Evolutionary conservation across 495 filamentous ascomycete species (phyloP).

Genomic region (Thozetella sp.): DNA sequence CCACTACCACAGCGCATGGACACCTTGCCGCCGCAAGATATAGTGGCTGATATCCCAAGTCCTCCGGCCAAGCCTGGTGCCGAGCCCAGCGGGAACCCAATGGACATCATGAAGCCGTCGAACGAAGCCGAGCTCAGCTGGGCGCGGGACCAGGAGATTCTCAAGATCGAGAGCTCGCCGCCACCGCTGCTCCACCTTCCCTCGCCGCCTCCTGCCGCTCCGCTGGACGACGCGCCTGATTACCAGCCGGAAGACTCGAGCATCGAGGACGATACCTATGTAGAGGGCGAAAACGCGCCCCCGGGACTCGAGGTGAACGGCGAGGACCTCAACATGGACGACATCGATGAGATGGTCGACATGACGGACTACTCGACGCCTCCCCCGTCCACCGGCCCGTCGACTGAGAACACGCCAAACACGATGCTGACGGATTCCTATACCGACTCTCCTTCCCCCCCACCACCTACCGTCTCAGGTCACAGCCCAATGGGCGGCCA

Average conservation of each 20-base stretch:
- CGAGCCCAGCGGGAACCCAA: constrained; percentile 33
- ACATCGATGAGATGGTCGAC: constrained; percentile 11
- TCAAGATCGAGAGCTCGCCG: constrained; percentile 38
- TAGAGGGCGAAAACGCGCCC: constrained; percentile 10
- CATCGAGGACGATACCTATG: constrained; percentile 21
- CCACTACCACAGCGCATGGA: constrained; percentile 20
- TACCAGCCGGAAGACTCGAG: constrained; percentile 7
- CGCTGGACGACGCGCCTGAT: constrained; percentile 9
- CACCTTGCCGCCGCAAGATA: constrained; percentile 25
- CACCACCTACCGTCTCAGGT: constrained; percentile 7
- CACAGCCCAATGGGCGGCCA: constrained; percentile 10
- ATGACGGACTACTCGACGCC: constrained; percentile 38
- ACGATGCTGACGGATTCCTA: constrained; percentile 35
- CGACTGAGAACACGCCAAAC: constrained; percentile 40
- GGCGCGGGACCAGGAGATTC: constrained; percentile 35
- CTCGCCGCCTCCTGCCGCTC: constrained; percentile 2
- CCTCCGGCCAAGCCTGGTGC: constrained; percentile 12
- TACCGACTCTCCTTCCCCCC: constrained; percentile 36
- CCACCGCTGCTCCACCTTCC: constrained; percentile 17
- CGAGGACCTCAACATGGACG: constrained; percentile 8
- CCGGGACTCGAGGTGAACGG: constrained; percentile 20
- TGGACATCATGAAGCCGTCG: constrained; percentile 47
- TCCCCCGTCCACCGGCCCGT: constrained; percentile 39
- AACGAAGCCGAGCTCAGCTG: constrained; percentile 36
- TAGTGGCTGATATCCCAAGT: constrained; percentile 28